Conservation (phyloP, 1,284 basidiomycete genomes). For the Fomitopsis palustris region DNA sequence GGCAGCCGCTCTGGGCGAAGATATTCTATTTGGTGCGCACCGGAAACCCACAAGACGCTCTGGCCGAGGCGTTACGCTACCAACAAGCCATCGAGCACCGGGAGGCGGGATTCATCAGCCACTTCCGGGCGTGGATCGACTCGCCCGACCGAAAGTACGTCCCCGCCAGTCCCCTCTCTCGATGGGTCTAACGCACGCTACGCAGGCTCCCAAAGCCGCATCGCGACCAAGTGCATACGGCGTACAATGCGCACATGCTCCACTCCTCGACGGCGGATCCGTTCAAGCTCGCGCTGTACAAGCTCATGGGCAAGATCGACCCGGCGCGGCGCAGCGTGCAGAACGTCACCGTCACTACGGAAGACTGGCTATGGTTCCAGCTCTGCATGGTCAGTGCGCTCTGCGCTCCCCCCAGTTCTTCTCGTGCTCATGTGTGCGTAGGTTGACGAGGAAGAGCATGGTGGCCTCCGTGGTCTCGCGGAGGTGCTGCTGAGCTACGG, state of each 20-base stretch:
- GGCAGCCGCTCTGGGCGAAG: conserved; percentile 90
- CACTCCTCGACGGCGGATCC: conserved; percentile 86
- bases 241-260: conserved; percentile 92
- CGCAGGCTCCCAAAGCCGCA: conserved; percentile 72
- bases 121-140: conserved; percentile 87
- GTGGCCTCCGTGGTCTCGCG: conserved; percentile 78
- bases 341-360: conserved; percentile 87
- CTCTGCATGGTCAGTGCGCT: conserved; percentile 67
- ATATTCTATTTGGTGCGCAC: conserved; percentile 89
- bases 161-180: neutral
- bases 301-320: conserved; percentile 92
- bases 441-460: conserved; percentile 76
- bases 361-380: conserved; percentile 99
- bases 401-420: neutral
- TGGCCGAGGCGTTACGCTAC: conserved; percentile 71
- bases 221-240: conserved; percentile 81
- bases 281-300: conserved; percentile 95
- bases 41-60: conserved; percentile 79
- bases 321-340: conserved; percentile 77
- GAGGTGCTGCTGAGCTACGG: conserved; percentile 86
- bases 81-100: conserved; percentile 76
- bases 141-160: conserved; percentile 72
- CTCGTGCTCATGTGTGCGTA: conserved; percentile 20
- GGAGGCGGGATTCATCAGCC: conserved; percentile 82
- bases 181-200: neutral